Evolutionary conservation across 768 basidiomycete genomes (phyloP).

Genomic region (Collybia sordida): DNA sequence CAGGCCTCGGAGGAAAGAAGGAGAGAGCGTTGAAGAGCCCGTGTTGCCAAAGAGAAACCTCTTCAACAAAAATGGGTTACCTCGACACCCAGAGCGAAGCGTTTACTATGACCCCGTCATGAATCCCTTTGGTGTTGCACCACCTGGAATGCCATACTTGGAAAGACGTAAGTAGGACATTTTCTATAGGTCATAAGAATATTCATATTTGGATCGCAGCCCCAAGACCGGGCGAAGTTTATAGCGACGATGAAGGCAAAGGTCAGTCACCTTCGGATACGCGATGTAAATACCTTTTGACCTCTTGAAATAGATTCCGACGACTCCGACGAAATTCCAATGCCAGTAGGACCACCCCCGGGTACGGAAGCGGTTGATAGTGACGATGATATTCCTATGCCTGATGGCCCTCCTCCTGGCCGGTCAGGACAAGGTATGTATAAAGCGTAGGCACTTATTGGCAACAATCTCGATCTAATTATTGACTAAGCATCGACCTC

Average conservation of each 20-base stretch:
- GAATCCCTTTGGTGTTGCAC: slow-evolving; percentile 92
- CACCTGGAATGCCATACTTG: slow-evolving; percentile 95
- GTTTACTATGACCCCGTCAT: slow-evolving; percentile 91
- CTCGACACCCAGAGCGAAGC: slow-evolving; percentile 88
- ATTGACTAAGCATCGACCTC: slow-evolving; percentile 5
- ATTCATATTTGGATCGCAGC: slow-evolving; percentile 36
- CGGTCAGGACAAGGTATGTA: slow-evolving; percentile 17
- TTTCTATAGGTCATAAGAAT: neutral
- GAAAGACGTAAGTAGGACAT: slow-evolving; percentile 71
- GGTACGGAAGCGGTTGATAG: slow-evolving; percentile 48
- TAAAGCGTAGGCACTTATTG: neutral
- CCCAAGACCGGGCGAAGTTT: slow-evolving; percentile 58
- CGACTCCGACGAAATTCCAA: slow-evolving; percentile 58
- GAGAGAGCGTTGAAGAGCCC: slow-evolving; percentile 39
- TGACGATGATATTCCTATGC: slow-evolving; percentile 90
- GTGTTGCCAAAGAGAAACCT: slow-evolving; percentile 54
- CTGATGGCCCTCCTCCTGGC: slow-evolving; percentile 72
- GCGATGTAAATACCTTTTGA: slow-evolving; percentile 1
- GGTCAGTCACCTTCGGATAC: slow-evolving; percentile 18
- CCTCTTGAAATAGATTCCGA: slow-evolving; percentile 17
- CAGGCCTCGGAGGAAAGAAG: slow-evolving; percentile 47
- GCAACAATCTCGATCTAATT: neutral
- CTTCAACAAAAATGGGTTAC: slow-evolving; percentile 83
- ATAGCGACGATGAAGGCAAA: slow-evolving; percentile 61
- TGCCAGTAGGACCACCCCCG: slow-evolving; percentile 68